These are phyloP conservation scores for Nepenthes mirabilis DNA, from an alignment of 148 eudicot species.

Conservation along the genomic window DNA sequence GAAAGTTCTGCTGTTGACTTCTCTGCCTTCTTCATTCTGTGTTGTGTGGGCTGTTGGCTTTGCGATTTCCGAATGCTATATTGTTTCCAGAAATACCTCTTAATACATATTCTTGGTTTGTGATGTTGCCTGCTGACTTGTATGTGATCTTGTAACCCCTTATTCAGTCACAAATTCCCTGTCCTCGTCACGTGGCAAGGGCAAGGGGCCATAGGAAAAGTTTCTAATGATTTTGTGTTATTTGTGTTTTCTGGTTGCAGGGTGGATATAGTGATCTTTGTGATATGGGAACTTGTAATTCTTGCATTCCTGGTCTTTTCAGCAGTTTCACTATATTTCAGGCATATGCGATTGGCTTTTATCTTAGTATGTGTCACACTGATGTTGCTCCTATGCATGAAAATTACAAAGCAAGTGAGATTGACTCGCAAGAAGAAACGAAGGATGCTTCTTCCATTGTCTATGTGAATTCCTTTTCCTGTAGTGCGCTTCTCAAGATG, in stretches of 20 bases:
- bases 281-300: conserved; percentile 86
- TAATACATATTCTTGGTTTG: too few species aligned
- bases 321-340: conserved; percentile 77
- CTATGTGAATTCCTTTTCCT: conserved; percentile 45
- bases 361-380: conserved; percentile 53
- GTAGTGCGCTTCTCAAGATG: background rate
- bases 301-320: conserved; percentile 92
- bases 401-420: conserved; percentile 80
- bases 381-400: conserved; percentile 77
- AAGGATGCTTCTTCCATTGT: conserved; percentile 97
- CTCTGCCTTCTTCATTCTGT: too few species aligned
- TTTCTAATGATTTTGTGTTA: background rate
- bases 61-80: too few species aligned
- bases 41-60: too few species aligned
- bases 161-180: too few species aligned
- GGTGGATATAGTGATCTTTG: conserved; percentile 88
- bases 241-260: conserved; percentile 35
- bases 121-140: too few species aligned
- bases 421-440: conserved; percentile 86
- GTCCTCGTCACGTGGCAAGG: too few species aligned
- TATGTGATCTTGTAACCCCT: too few species aligned
- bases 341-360: conserved; percentile 72
- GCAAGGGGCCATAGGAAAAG: too few species aligned
- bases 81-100: too few species aligned
- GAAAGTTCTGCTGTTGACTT: too few species aligned